Conservation (phyloP, 768 basidiomycete genomes). For the Sarcodon sp. region DNA sequence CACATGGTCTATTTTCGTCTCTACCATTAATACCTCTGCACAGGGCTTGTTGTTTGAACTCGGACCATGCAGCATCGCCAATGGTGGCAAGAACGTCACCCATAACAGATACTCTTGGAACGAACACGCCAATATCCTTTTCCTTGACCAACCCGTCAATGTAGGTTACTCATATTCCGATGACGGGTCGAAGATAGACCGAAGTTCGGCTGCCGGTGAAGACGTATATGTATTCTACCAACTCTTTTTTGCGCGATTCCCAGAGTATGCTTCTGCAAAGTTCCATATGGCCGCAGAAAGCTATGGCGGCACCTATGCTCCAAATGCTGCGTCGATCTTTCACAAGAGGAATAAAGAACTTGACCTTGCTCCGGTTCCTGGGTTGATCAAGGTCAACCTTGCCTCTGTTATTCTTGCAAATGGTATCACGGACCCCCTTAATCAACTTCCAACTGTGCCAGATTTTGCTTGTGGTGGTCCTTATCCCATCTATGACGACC, state of each 20-base stretch:
- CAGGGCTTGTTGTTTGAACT: slow-evolving; percentile 12
- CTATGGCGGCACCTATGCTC: slow-evolving; percentile 13
- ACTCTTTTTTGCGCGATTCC: slow-evolving; percentile 20
- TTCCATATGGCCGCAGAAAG: slow-evolving; percentile 22
- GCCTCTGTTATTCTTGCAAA: slow-evolving; percentile 35
- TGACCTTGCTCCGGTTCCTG: slow-evolving; percentile 5
- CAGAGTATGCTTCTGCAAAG: slow-evolving; percentile 13
- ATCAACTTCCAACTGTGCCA: slow-evolving; percentile 16
- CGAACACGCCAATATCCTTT: slow-evolving; percentile 19
- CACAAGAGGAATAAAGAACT: slow-evolving; percentile 9
- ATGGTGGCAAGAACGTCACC: slow-evolving; percentile 7
- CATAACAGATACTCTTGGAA: slow-evolving; percentile 32
- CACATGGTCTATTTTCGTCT: no score
- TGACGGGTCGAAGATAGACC: slow-evolving; percentile 13
- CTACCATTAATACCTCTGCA: no score
- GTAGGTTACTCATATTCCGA: slow-evolving; percentile 35
- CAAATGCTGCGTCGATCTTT: slow-evolving; percentile 7
- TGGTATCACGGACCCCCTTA: slow-evolving; percentile 25
- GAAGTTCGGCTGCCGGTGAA: slow-evolving; percentile 17
- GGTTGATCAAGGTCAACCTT: slow-evolving; percentile 23
- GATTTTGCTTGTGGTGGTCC: slow-evolving; percentile 13
- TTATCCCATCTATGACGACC: slow-evolving; percentile 17
- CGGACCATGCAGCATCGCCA: slow-evolving; percentile 13
- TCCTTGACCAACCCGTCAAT: slow-evolving; percentile 22
- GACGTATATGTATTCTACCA: slow-evolving; percentile 21